These are phyloP conservation scores for Penicillium hesseltinei DNA, from an alignment of 2,329 filamentous ascomycete genomes.

Conservation along the genomic window DNA sequence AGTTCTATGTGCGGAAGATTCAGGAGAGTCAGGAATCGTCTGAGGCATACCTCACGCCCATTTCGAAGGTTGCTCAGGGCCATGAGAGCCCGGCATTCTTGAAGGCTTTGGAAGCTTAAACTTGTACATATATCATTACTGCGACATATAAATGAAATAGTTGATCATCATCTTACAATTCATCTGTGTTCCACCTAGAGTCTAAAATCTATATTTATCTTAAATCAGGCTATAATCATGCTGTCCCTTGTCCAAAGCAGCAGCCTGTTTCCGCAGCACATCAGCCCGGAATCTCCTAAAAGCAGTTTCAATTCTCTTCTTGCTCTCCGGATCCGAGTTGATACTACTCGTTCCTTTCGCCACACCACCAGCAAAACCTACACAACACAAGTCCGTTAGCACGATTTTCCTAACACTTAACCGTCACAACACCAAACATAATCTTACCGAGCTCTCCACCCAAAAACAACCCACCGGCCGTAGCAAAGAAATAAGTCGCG, in stretches of 20 bases:
- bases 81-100: constrained; percentile 32
- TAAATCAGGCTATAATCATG: constrained; percentile 27
- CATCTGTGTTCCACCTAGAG: neutral
- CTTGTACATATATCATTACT: constrained; percentile 5
- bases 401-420: neutral
- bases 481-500: constrained; percentile 63
- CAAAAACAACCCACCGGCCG: constrained; percentile 60
- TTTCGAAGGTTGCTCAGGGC: constrained; percentile 32
- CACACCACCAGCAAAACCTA: constrained; percentile 58
- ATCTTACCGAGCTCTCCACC: constrained; percentile 56
- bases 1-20: constrained; percentile 29
- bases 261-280: constrained; percentile 59
- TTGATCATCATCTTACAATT: neutral
- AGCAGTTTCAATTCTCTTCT: constrained; percentile 60
- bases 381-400: neutral
- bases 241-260: constrained; percentile 50
- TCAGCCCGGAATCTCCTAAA: constrained; percentile 64
- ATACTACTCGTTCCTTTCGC: constrained; percentile 55
- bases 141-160: neutral
- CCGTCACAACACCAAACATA: neutral
- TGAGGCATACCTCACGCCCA: constrained; percentile 28
- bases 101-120: constrained; percentile 23
- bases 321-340: constrained; percentile 53
- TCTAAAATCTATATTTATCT: neutral
- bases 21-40: constrained; percentile 22